Percentiles rank a stretch among this genome's conserved stretches.
phyloP scores from a whole-genome alignment of 805 yeast genomes.

The Saturnispora halmiae region DNA sequence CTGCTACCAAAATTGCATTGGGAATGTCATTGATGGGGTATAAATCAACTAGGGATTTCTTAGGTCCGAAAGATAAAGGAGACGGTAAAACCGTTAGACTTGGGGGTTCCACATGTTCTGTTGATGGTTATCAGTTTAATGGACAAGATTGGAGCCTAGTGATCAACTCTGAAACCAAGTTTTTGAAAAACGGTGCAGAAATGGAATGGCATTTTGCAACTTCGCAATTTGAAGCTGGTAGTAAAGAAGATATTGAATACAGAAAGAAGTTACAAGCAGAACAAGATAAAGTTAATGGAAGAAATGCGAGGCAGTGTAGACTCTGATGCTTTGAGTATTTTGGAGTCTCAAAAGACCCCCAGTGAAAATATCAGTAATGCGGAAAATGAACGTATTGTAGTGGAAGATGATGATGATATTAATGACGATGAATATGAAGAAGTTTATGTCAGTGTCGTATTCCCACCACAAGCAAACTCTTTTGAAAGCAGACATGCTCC shows the following conservation, averaged over 20 bases:
- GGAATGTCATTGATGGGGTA: constrained; percentile 67
- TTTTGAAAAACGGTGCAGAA: constrained; percentile 72
- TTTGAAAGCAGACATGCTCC: constrained; percentile 20
- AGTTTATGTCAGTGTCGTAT: constrained; percentile 46
- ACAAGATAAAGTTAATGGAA: constrained; percentile 13
- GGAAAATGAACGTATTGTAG: not conserved
- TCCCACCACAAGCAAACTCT: constrained; percentile 32
- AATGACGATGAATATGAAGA: constrained; percentile 32
- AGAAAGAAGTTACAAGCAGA: constrained; percentile 29
- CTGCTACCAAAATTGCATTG: constrained; percentile 83
- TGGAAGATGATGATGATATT: constrained; percentile 3
- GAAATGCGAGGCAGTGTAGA: constrained; percentile 22
- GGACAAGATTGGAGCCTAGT: constrained; percentile 46
- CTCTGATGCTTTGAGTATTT: too few species aligned
- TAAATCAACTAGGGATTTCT: constrained; percentile 39
- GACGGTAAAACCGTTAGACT: constrained; percentile 30
- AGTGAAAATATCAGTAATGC: constrained; percentile 1
- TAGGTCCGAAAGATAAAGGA: constrained; percentile 38
- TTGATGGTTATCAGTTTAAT: constrained; percentile 47
- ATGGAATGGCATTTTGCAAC: constrained; percentile 83
- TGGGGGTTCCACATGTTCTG: constrained; percentile 77
- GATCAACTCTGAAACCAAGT: constrained; percentile 67
- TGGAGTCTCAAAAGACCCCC: not conserved
- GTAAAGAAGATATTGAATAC: constrained; percentile 70
- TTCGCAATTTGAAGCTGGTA: constrained; percentile 72